Conservation (phyloP, 805 yeast genomes). For the Pichia sporocuriosa region DNA sequence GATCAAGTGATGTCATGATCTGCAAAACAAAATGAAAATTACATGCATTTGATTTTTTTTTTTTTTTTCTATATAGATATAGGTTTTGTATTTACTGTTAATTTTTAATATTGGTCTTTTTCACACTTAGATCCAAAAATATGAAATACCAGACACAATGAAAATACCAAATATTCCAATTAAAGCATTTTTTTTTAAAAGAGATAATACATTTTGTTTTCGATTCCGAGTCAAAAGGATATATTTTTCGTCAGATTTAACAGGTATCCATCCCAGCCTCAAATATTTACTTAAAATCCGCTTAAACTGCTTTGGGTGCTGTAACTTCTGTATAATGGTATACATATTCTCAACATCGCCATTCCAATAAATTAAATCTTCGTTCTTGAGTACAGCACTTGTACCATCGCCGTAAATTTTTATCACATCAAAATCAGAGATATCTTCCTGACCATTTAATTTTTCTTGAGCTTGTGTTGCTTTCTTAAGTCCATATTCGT, state of each 20-base stretch:
- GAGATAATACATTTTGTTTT: not conserved
- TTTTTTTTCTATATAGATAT: not conserved
- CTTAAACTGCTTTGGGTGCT: constrained; percentile 32
- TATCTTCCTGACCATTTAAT: not conserved
- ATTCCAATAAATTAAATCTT: not conserved
- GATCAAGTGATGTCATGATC: constrained; percentile 9
- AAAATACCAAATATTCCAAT: not conserved
- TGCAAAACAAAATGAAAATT: not conserved
- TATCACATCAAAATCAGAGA: not conserved
- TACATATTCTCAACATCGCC: constrained; percentile 13
- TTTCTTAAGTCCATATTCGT: not conserved
- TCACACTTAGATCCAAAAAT: no score
- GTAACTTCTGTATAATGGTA: constrained; percentile 24
- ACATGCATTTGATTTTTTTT: not conserved
- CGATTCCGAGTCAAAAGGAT: constrained; percentile 35
- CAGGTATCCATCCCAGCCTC: constrained; percentile 43
- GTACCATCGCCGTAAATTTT: constrained; percentile 7
- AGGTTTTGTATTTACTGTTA: no score
- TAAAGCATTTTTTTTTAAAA: not conserved
- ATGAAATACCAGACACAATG: not conserved
- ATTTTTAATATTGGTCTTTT: no score
- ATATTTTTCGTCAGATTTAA: constrained; percentile 41
- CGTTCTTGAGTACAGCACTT: not conserved
- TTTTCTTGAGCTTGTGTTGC: not conserved
- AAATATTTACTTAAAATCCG: constrained; percentile 37